phyloP scores from a whole-genome alignment of 169 alveolate genomes.

The Cyclospora cayetanensis region DNA sequence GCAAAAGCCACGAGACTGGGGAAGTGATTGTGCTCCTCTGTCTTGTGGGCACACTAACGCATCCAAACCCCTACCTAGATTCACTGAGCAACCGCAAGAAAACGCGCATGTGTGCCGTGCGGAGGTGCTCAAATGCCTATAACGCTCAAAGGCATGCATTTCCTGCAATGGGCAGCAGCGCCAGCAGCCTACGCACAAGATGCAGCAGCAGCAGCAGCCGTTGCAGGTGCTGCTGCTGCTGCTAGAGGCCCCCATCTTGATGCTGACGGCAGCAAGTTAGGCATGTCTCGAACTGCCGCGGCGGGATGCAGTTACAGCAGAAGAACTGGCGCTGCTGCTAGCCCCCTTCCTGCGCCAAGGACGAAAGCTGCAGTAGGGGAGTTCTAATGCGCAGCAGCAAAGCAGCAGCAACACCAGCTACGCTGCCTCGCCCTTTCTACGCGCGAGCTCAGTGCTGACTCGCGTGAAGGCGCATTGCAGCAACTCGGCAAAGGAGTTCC shows the following conservation, averaged over 20 bases:
- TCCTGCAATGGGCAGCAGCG: too few relatives aligned
- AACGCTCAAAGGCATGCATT: too few relatives aligned
- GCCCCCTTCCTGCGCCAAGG: too few relatives aligned
- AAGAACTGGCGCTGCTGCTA: not conserved
- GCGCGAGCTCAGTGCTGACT: not conserved
- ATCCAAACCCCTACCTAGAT: too few relatives aligned
- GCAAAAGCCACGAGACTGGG: too few relatives aligned
- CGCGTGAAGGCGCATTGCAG: not conserved
- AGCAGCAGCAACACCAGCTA: not conserved
- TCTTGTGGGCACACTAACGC: too few relatives aligned
- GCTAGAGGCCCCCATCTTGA: not conserved
- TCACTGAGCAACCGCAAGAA: too few relatives aligned
- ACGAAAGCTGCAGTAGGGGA: too few relatives aligned
- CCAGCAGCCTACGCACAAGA: not conserved
- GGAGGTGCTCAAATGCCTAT: too few relatives aligned
- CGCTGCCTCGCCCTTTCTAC: not conserved
- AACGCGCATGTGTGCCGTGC: too few relatives aligned
- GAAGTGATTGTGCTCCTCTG: too few relatives aligned
- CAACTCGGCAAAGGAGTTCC: constrained; percentile 23
- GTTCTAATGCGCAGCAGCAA: not conserved
- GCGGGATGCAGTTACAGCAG: not conserved
- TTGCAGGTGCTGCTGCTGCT: not conserved
- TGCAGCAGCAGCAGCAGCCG: not conserved
- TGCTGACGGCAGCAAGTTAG: not conserved
- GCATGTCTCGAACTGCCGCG: not conserved